Base-by-base conservation (phyloP, 768 basidiomycete species). In the Tulasnella sp. region DNA sequence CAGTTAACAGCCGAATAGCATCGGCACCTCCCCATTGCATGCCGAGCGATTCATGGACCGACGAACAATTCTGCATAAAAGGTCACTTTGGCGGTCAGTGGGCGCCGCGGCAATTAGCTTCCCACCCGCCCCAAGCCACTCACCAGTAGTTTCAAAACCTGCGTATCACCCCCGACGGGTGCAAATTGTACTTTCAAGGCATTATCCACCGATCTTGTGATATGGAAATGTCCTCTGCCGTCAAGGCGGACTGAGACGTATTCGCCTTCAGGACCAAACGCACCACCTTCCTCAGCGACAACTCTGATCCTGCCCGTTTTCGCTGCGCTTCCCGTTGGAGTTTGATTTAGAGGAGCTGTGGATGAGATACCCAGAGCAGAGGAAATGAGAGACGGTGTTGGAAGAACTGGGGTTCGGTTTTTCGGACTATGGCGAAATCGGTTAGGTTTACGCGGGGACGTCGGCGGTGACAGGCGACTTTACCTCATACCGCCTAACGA, bases 21-120 rank as follows among this genome's bases (percentile, higher is more conserved):
- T 67, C 61, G 32, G 61, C 61, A 15, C 61, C 61, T 29, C 61
- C 61, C 61, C 61, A 67, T 35, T 67, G 61, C 61, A 67, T 67
- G 11, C 61, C 61, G 16, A 67, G 61, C 2, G 26, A 67, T 67
- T 67, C 61, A 13, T 67, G 61, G 61, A 67, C 61, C 29, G 61
- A 67, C 61, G 61, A 6, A 26, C 61, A 67, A 15, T 67, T 67
- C 61, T 67, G n/a, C 6, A 57, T n/a, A 5, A n/a, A 35, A 35
- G 35, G 32, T 26, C 61, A 67, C 23, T 2, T 26, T 35, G 61
- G 61, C 61, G 61, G 61, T 67, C 16, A 67, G 61, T 67, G 61
- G 61, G 61, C 61, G 61, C 10, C 16, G 55, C n/a, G 29, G 29
- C 61, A 67, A 67, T 18, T 9, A 9, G 57, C 57, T 61, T 61